These are phyloP conservation scores for Cupressus sempervirens DNA, from an alignment of 75 land plant species.

Conservation along the genomic window DNA sequence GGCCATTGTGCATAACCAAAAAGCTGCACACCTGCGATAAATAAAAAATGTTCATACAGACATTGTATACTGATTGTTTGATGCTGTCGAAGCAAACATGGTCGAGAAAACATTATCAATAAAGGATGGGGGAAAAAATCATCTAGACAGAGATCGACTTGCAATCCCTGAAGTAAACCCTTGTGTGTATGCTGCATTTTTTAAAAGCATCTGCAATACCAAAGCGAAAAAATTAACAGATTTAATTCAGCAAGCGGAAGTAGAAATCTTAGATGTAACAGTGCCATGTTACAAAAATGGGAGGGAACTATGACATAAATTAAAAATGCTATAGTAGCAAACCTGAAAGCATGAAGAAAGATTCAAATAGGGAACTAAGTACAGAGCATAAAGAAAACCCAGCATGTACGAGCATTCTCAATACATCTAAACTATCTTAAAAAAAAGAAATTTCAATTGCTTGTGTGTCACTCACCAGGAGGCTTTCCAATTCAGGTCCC, in stretches of 20 bases:
- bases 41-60: not conserved
- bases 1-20: not conserved
- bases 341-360: not conserved
- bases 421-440: not conserved
- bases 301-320: not conserved
- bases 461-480: conserved; percentile 29
- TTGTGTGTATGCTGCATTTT: conserved; percentile 61
- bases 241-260: not conserved
- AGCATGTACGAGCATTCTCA: not conserved
- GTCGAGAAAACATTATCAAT: not conserved
- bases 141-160: not conserved
- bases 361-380: not conserved
- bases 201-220: conserved; percentile 46
- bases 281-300: not conserved
- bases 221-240: no score
- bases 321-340: not conserved
- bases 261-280: not conserved
- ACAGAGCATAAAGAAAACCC: not conserved
- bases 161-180: conserved; percentile 44
- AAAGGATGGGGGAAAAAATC: not conserved
- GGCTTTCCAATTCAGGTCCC: conserved; percentile 34
- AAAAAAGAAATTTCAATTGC: not conserved
- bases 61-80: not conserved
- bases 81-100: not conserved
- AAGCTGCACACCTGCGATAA: not conserved